phyloP scores from a whole-genome alignment of 2,329 filamentous ascomycete genomes.

The Pseudovirgaria hyperparasitica region DNA sequence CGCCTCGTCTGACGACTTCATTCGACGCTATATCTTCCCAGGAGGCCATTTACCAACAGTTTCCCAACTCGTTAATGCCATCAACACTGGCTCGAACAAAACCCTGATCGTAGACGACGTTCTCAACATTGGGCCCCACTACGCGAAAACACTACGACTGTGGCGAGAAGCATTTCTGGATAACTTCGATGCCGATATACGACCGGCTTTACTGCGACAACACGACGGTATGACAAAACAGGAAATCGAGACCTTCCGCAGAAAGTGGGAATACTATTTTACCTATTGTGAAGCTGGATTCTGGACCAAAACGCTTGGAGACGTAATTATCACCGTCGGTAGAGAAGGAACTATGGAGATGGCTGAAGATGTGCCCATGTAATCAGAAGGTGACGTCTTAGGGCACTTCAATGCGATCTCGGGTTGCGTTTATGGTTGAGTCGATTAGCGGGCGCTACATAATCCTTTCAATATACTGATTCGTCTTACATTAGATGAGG shows the following conservation, averaged over 20 bases:
- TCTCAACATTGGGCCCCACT: constrained; percentile 64
- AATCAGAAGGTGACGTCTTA: too few relatives aligned
- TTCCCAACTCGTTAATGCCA: constrained; percentile 51
- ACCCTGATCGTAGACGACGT: constrained; percentile 53
- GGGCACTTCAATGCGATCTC: too few relatives aligned
- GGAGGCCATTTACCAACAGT: constrained; percentile 61
- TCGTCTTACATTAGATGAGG: too few relatives aligned
- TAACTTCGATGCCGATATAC: constrained; percentile 49
- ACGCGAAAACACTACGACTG: constrained; percentile 53
- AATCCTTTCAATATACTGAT: too few relatives aligned
- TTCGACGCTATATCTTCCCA: constrained; percentile 66
- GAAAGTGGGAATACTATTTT: constrained; percentile 72
- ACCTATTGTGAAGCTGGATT: constrained; percentile 65
- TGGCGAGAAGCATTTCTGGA: constrained; percentile 55
- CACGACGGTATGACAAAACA: constrained; percentile 47
- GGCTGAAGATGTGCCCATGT: constrained; percentile 58
- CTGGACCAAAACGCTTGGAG: constrained; percentile 56
- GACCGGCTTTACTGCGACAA: constrained; percentile 44
- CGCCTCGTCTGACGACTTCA: constrained; percentile 57
- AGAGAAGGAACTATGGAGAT: constrained; percentile 52
- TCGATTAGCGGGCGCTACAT: too few relatives aligned
- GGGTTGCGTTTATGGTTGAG: too few relatives aligned
- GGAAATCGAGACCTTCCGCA: constrained; percentile 53
- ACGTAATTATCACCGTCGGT: constrained; percentile 59
- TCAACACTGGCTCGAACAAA: constrained; percentile 47